Evolutionary conservation across 192 early-diverging fungal genomes (phyloP), one percentile per base, ranked within the genome.

Genomic region (Entomortierella beljakovae): DNA sequence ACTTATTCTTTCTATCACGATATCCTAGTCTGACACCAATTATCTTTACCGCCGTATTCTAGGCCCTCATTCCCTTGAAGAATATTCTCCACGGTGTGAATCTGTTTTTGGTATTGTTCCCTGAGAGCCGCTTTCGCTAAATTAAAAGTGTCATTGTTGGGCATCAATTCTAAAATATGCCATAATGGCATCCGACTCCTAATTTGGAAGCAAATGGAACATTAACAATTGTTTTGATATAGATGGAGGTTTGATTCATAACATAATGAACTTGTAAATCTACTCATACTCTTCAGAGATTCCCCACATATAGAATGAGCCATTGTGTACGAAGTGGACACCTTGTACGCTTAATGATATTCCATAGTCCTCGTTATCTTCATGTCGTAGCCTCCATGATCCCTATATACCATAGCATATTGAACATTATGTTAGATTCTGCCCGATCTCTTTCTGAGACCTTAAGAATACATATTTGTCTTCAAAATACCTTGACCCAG

Each of bases 321-420:
- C 87, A 46, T 88, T 86, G n/a, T 73, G 66, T 40, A 86, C 77
- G 57, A 83, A 88, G 37, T 88, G 87, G 28, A 86, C 65, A 26
- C 87, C 87, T 38, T 83, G 83, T 15, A 82, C 80, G 18, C 64
- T 57, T 38, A 88, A 56, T 22, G 83, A 62, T 18, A 85, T 74
- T 0, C 86, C 86, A 61, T 67, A 75, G 49, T 84, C 84, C 13
- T 79, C 76, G n/a, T 72, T 76, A 32, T 88, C 83, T 3, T 73
- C 71, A 56, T 88, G 81, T 35, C 80, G 77, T 18, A 88, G 7
- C 37, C 81, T 68, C 68, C 85, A 72, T 46, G 53, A 77, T 7
- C 83, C 87, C 87, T 88, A 43, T 52, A 40, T 18, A 8, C 29
- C 50, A n/a, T n/a, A 29, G 1, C 13, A 33, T 33, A 7, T 10